Base-by-base conservation (phyloP, 2,329 filamentous ascomycete genomes). In the Aspergillus oerlinghausenensis region DNA sequence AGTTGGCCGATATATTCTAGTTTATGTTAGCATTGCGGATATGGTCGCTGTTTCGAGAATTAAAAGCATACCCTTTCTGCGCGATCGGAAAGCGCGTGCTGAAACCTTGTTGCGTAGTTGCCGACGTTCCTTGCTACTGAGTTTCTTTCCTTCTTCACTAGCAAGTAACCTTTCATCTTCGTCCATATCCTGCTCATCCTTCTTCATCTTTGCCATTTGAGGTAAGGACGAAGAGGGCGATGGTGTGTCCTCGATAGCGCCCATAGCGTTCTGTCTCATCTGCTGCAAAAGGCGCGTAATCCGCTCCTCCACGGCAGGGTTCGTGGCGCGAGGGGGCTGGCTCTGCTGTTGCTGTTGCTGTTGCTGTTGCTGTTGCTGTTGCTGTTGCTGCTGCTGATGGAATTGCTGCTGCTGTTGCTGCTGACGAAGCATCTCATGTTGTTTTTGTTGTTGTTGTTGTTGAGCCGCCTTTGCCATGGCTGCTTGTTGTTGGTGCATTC, bases 71-170 rank as follows among this genome's bases (percentile, higher is more conserved):
- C 93, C 93, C 83, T 99, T 99, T 82, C 94, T 88, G 67, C 94
- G 84, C n/a, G 92, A 97, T 55, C 94, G 89, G 86, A 99, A 99
- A 52, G 93, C 93, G 65, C 94, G 90, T 60, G 94, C 94, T 45
- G 94, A 99, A 4, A 99, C 94, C 79, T 99, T 99, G 84, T 99
- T 99, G 62, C 94, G 86, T n/a, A 99, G 83, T 76, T 97, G 94
- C 64, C 94, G 88, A 59, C 94, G 88, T 77, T 97, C 92, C 79
- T 97, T 97, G 81, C 91, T 96, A 76, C 88, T 94, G n/a, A 99
- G 84, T 80, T 97, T 97, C 87, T 99, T 99, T 68, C 93, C 94
- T 77, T 97, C 93, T 69, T 99, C 94, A 59, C 92, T 97, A n/a
- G 91, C 91, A 50, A 97, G 81, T 9, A 97, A 81, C 64, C 90